A percentile compares a stretch with the other conserved stretches of the same genome.
These are phyloP conservation scores for Artomyces pyxidatus DNA, from an alignment of 768 basidiomycete genomes.

Conservation along the genomic window DNA sequence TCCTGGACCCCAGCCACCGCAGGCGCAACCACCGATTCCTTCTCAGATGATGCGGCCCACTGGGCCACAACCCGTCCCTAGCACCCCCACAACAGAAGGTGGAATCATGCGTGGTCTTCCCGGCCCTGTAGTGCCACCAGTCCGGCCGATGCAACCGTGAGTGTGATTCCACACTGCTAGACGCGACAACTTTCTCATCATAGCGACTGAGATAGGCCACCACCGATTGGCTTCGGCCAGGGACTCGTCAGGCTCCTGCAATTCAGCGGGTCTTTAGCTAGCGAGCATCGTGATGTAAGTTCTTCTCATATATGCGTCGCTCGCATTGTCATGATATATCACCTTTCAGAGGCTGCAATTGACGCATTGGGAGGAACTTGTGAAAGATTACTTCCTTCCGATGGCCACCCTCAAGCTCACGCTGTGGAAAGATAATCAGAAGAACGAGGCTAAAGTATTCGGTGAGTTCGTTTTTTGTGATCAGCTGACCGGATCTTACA, in stretches of 20 bases:
- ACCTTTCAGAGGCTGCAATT: constrained; percentile 47
- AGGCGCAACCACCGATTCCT: background rate
- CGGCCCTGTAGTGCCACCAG: background rate
- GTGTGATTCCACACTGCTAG: background rate
- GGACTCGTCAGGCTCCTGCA: constrained; percentile 57
- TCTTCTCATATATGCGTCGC: background rate
- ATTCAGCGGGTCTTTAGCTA: constrained; percentile 59
- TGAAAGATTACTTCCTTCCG: constrained; percentile 63
- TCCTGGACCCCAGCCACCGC: background rate
- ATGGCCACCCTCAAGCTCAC: constrained; percentile 72
- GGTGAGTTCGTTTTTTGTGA: constrained; percentile 32
- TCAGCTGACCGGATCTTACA: background rate
- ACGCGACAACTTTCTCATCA: background rate
- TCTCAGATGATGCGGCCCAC: background rate
- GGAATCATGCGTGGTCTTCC: too few species aligned
- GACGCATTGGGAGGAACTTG: constrained; percentile 57
- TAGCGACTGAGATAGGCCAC: background rate
- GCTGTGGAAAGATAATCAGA: constrained; percentile 81
- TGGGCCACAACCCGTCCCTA: background rate
- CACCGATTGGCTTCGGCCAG: constrained; percentile 45
- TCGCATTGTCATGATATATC: background rate
- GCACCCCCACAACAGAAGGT: background rate
- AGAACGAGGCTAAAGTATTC: constrained; percentile 74
- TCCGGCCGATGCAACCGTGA: background rate
- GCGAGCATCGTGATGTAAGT: constrained; percentile 40